Evolutionary conservation across 257 asterid species (phyloP), one percentile per base, ranked within the genome.

Genomic region (Nicotiana paniculata): DNA sequence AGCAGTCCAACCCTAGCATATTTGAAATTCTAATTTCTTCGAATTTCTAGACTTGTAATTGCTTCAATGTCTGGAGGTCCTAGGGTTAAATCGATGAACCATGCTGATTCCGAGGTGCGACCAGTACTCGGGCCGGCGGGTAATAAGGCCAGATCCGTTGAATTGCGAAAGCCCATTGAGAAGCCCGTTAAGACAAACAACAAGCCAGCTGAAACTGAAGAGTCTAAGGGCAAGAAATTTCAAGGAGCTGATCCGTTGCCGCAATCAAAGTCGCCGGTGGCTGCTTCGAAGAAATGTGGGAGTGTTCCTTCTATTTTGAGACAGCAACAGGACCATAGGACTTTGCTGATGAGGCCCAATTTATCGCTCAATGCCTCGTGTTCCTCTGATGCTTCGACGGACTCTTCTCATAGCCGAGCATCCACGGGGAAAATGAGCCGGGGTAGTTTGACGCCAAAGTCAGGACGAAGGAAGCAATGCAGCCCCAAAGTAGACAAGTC

Each of bases 371-470:
- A 82, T 86, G 97, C 97, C 28, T 96, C 97, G 24, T 96, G 99
- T 76, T 96, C 99, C 6, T 94, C 98, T 0, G 99, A 96, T 79
- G 97, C 98, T 48, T 96, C 98, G 1, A 88, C 98, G 28, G 99
- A 96, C 80, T 94, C 98, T 39, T 90, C 96, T 11, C 96, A 90
- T 17, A 96, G 99, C 81, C 87, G 97, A 83, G 97, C 97, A 2
- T 96, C 99, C 5, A 92, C 97, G 15, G 97, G 97, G 87, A 91
- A 90, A 88, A 82, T 92, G 66, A 80, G 81, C 75, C 81, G 93
- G 58, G 88, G 97, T 67, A 87, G 83, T 46, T 67, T 83, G 81
- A 87, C 86, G 26, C 83, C 88, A 30, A 83, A 86, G 0, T 85
- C 88, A 59, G 83, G 79, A 74, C 84, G 90, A 89, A 91, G 87